Evolutionary conservation across 192 early-diverging fungal genomes (phyloP), one percentile per base, ranked within the genome.

Genomic region (Blastocladiella britannica): DNA sequence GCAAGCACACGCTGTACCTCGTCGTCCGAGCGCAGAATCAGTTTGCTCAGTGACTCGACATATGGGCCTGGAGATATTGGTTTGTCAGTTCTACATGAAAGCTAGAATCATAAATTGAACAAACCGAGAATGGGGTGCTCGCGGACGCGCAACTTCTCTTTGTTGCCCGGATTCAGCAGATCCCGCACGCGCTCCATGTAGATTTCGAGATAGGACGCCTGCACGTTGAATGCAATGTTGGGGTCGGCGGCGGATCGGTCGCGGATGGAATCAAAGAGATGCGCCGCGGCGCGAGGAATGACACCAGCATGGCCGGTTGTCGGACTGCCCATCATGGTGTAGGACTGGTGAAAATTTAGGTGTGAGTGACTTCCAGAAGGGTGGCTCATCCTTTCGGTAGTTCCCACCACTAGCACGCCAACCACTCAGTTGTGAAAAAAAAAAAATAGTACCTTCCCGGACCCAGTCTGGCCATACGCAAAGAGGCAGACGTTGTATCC

Each of bases 401-500:
- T n/a, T n/a, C n/a, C n/a, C n/a, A n/a, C n/a, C n/a, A n/a, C n/a
- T n/a, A n/a, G n/a, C n/a, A n/a, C n/a, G n/a, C n/a, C n/a, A n/a
- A n/a, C n/a, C n/a, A n/a, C n/a, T n/a, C n/a, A n/a, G n/a, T n/a
- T n/a, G n/a, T n/a, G n/a, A n/a, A n/a, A n/a, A n/a, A n/a, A n/a
- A n/a, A n/a, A n/a, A n/a, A n/a, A n/a, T 47, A 9, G 37, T 20
- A 47, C 37, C 53, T 76, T 76, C 55, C 74, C 74, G n/a, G 62
- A 65, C 29, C 69, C 71, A 2, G 74, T 76, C 64, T 76, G 71
- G 0, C 74, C 74, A 53, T 77, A 95, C 15, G 92, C 92, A 67
- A 95, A 91, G 37, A 95, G 81, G 69, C 89, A 92, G 47, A 79
- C 82, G 66, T 95, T 90, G 68, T 89, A 95, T 25, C 92, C 92